phyloP scores from a whole-genome alignment of 73 alveolate species.

The Symbiodinium natans region DNA sequence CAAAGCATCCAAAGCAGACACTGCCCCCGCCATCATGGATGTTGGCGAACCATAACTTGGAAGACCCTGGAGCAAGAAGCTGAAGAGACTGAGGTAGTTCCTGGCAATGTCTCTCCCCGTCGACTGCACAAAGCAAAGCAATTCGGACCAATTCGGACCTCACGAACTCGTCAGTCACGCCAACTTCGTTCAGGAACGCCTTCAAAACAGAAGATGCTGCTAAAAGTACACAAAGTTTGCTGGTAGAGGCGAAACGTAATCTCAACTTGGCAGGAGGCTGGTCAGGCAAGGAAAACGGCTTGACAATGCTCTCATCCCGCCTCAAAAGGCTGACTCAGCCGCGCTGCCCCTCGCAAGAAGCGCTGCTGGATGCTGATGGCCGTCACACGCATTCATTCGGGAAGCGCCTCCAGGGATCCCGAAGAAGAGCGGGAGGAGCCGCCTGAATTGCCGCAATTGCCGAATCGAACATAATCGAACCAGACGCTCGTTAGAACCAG shows the following conservation, averaged over 20 bases:
- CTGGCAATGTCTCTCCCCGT: background rate
- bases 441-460: too few relatives aligned
- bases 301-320: background rate
- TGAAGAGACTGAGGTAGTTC: slow-evolving; percentile 90
- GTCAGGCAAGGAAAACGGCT: too few relatives aligned
- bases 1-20: background rate
- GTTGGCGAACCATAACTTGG: slow-evolving; percentile 83
- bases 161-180: slow-evolving; percentile 53
- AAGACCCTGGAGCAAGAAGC: slow-evolving; percentile 89
- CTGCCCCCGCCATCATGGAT: slow-evolving; percentile 58
- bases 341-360: slow-evolving; percentile 37
- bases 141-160: background rate
- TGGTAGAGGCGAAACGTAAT: too few relatives aligned
- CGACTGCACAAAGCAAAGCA: background rate
- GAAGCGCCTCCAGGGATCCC: slow-evolving; percentile 57
- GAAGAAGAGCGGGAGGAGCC: slow-evolving; percentile 37
- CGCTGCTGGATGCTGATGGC: background rate
- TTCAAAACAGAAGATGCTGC: background rate
- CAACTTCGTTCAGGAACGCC: slow-evolving; percentile 63
- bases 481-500: too few relatives aligned
- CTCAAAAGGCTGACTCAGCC: slow-evolving; percentile 74
- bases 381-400: background rate
- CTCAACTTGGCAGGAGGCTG: background rate
- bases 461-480: too few relatives aligned
- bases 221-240: too few relatives aligned